Percentiles rank a stretch among this genome's conserved stretches.
Evolutionary conservation across 1,284 basidiomycete species (phyloP).

Genomic region (Neonothopanus nambi): DNA sequence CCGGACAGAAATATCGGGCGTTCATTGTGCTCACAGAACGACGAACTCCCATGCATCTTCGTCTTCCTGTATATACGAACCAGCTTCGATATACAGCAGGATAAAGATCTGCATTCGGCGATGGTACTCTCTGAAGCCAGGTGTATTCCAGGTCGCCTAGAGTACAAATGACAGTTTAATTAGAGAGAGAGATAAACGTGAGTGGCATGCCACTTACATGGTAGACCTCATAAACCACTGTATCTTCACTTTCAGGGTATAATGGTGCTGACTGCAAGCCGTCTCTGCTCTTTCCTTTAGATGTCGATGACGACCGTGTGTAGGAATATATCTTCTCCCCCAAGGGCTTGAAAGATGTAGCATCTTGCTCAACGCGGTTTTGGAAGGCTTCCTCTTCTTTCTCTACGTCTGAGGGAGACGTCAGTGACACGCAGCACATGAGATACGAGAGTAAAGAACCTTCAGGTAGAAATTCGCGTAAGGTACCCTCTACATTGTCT

Average conservation of each 20-base stretch:
- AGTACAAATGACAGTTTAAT: conserved; percentile 8
- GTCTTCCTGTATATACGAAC: conserved; percentile 89
- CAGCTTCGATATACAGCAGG: conserved; percentile 92
- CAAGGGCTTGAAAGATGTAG: conserved; percentile 71
- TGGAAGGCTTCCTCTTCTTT: conserved; percentile 68
- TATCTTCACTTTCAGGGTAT: conserved; percentile 56
- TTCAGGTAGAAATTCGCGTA: conserved; percentile 80
- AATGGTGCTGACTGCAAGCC: conserved; percentile 28
- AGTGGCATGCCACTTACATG: conserved; percentile 56
- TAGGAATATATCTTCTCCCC: conserved; percentile 82
- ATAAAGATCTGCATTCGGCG: conserved; percentile 95
- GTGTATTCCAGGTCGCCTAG: conserved; percentile 78
- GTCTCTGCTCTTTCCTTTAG: conserved; percentile 55
- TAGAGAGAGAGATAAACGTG: conserved; percentile 8
- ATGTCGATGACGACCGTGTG: conserved; percentile 49
- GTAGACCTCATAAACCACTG: conserved; percentile 81
- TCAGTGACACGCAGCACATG: too few species aligned
- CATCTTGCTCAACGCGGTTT: conserved; percentile 71
- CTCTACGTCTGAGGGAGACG: conserved; percentile 55
- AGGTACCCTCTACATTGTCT: conserved; percentile 83
- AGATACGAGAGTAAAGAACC: conserved; percentile 42
- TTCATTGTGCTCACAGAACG: conserved; percentile 58
- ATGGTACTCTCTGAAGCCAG: conserved; percentile 92
- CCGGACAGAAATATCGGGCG: conserved; percentile 3
- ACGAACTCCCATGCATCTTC: conserved; percentile 90